Base-by-base conservation (phyloP, 1,284 basidiomycete genomes). In the Malassezia slooffiae region DNA sequence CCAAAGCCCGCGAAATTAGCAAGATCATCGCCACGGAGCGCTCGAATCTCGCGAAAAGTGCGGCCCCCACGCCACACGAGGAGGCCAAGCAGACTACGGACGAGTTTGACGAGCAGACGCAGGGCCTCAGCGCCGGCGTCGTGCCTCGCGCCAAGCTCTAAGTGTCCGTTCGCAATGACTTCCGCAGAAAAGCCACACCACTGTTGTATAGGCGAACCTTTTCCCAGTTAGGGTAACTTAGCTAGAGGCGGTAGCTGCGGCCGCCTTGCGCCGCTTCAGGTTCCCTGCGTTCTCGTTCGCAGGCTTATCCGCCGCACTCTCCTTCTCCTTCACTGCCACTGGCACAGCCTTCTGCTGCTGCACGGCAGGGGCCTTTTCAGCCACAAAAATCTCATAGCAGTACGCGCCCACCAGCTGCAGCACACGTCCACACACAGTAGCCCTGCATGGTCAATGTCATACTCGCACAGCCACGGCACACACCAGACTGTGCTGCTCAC, bases 21-120 rank as follows among this genome's bases (percentile, higher is more conserved):
- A 46, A 48, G 3, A 41, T 68, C 13, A 40, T 68, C 24, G 48
- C 47, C n/a, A 56, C 62, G 41, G 61, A 68, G 48, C 57, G 63
- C 9, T 54, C 54, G 26, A 57, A 60, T 43, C 51, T 68, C n/a
- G n/a, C n/a, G 33, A 66, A 54, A 42, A 54, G 52, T 7, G 29
- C 28, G 21, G 40, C 34, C 17, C 20, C 21, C 19, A 34, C 22
- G n/a, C 30, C 40, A 1, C 19, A 11, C 5, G 15, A 23, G 20
- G 22, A 28, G 12, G 13, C 12, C n/a, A 10, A 21, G 11, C 10
- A 32, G 22, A 21, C 21, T 35, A 2, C 34, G 12, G 34, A 13
- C 21, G 13, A 12, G 6, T 38, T 28, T 16, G 29, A 40, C 19
- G 38, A 46, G 16, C 33, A 40, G 10, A 4, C 32, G n/a, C 24